Evolutionary conservation across 1,284 basidiomycete genomes (phyloP).

Genomic region (Exobasidium cylindrosporum): DNA sequence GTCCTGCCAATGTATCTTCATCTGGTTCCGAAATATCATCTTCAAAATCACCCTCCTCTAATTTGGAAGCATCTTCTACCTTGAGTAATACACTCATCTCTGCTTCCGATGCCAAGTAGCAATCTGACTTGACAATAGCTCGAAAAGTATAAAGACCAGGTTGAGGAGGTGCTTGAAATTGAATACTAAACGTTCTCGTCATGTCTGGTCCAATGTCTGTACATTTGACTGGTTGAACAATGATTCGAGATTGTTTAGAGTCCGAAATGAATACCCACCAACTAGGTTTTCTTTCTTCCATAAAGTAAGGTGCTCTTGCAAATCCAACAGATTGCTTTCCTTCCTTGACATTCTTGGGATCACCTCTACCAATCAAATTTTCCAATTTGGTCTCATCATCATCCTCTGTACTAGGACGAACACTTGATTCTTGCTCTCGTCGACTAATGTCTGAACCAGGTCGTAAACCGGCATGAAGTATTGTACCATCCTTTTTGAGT

Average conservation of each 20-base stretch:
- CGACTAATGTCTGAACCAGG: conserved; percentile 27
- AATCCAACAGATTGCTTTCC: conserved; percentile 61
- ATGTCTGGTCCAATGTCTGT: conserved; percentile 63
- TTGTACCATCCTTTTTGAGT: conserved; percentile 55
- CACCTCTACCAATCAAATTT: conserved; percentile 10
- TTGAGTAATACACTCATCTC: conserved; percentile 55
- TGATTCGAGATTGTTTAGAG: conserved; percentile 80
- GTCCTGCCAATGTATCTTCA: conserved; percentile 70
- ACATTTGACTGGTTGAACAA: conserved; percentile 84
- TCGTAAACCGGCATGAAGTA: conserved; percentile 36
- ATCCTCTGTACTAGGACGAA: conserved; percentile 38
- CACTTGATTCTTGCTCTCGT: conserved; percentile 56
- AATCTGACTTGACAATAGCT: conserved; percentile 78
- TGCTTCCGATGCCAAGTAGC: conserved; percentile 76
- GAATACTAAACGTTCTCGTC: conserved; percentile 79
- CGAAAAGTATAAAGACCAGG: conserved; percentile 86
- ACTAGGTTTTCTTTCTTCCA: conserved; percentile 44
- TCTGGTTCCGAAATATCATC: conserved; percentile 55
- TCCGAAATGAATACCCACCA: conserved; percentile 72
- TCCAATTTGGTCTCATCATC: conserved; percentile 29
- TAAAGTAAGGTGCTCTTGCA: conserved; percentile 89
- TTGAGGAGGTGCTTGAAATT: conserved; percentile 89
- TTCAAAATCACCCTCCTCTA: conserved; percentile 30
- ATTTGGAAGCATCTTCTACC: conserved; percentile 69
- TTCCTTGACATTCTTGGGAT: conserved; percentile 43